These are phyloP conservation scores for Porphyra umbilicalis DNA, from an alignment of 31 red algal genomes.

Conservation along the genomic window DNA sequence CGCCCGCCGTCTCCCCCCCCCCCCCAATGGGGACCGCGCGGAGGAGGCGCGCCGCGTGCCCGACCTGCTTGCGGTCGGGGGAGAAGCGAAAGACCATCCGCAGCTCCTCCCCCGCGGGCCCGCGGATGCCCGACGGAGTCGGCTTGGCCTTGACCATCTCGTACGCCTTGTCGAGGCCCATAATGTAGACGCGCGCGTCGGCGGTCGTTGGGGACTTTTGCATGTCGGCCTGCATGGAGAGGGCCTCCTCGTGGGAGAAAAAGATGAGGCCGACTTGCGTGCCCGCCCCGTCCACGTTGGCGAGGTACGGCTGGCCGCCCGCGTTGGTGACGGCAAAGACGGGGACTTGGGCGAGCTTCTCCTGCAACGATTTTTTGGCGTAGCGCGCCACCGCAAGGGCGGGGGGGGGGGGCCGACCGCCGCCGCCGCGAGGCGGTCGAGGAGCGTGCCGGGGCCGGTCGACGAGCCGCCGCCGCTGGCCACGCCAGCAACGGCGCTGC, in stretches of 20 bases:
- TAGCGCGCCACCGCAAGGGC: conserved; percentile 49
- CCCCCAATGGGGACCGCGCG: conserved; percentile 29
- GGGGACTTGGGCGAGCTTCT: conserved; percentile 87
- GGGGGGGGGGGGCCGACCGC: not conserved
- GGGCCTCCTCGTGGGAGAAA: conserved; percentile 72
- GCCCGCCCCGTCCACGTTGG: conserved; percentile 61
- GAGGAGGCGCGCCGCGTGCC: conserved; percentile 55
- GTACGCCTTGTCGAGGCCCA: conserved; percentile 90
- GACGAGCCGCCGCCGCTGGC: not conserved
- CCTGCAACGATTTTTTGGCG: conserved; percentile 65
- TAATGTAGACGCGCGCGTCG: conserved; percentile 81
- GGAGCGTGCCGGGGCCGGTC: not conserved
- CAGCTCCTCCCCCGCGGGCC: conserved; percentile 71
- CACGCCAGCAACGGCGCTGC: not conserved
- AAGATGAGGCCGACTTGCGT: conserved; percentile 93
- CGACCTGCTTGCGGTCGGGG: conserved; percentile 76
- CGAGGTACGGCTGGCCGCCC: conserved; percentile 87
- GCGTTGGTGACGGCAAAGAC: conserved; percentile 95
- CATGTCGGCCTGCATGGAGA: conserved; percentile 78
- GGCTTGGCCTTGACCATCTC: conserved; percentile 95
- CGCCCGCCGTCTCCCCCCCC: conserved; percentile 31
- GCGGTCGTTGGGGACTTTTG: conserved; percentile 63
- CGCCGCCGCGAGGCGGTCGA: not conserved
- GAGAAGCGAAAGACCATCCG: conserved; percentile 91
- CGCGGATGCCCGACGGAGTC: conserved; percentile 66